A percentile compares a stretch with the other conserved stretches of the same genome.
Evolutionary conservation across 805 yeast species (phyloP).

Genomic region (Suhomyces pyralidae): DNA sequence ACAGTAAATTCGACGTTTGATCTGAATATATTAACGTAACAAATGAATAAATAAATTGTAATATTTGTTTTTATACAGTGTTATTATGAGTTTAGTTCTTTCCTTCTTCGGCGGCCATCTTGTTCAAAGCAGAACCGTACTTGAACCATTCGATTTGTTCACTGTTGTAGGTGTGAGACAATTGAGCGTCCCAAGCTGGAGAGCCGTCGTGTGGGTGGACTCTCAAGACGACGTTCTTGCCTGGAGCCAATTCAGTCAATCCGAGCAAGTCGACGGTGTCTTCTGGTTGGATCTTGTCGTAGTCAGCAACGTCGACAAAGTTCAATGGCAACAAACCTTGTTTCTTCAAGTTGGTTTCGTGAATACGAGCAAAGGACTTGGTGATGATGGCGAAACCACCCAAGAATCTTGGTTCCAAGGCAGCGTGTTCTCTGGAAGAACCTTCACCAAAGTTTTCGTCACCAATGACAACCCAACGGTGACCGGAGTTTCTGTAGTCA

Average conservation of each 20-base stretch:
- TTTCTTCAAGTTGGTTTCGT: slow-evolving; percentile 99
- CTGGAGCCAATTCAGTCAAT: slow-evolving; percentile 84
- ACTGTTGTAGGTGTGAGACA: slow-evolving; percentile 92
- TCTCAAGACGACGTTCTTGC: slow-evolving; percentile 81
- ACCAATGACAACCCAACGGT: slow-evolving; percentile 95
- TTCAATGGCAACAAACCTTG: slow-evolving; percentile 98
- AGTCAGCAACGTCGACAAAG: slow-evolving; percentile 84
- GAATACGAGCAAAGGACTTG: slow-evolving; percentile 97
- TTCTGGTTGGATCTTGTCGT: slow-evolving; percentile 88
- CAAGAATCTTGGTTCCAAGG: slow-evolving; percentile 97
- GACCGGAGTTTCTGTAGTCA: slow-evolving; percentile 89
- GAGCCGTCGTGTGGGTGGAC: slow-evolving; percentile 68
- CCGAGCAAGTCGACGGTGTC: slow-evolving; percentile 89
- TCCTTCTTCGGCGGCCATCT: slow-evolving; percentile 56
- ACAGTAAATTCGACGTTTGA: no score
- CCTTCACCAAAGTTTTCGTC: slow-evolving; percentile 99
- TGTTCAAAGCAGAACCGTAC: slow-evolving; percentile 98
- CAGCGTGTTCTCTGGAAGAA: slow-evolving; percentile 99
- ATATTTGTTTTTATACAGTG: slow-evolving; percentile 2
- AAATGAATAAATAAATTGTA: background rate
- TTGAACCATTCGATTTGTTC: slow-evolving; percentile 99
- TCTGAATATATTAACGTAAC: slow-evolving; percentile 1
- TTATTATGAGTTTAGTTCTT: background rate
- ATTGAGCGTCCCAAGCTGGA: slow-evolving; percentile 80
- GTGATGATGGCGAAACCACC: slow-evolving; percentile 98